These are phyloP conservation scores for Epichloe coenophiala DNA, from an alignment of 2,329 filamentous ascomycete genomes.

Conservation along the genomic window DNA sequence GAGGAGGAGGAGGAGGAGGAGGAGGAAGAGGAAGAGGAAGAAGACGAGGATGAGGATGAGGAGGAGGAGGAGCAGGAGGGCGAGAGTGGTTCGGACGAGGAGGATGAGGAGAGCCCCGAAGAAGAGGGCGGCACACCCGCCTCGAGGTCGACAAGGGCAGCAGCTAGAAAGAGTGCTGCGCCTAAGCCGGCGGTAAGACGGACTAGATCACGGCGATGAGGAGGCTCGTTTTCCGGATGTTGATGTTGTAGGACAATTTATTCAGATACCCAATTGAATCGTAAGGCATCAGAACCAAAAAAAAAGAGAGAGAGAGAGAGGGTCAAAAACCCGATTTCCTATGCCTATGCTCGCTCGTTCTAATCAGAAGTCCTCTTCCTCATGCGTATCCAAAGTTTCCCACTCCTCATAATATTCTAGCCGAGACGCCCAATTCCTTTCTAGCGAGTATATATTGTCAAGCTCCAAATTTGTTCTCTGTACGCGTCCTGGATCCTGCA, in stretches of 20 bases:
- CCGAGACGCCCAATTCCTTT: constrained; percentile 25
- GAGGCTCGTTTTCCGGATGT: not conserved
- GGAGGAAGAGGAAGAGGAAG: constrained; percentile 22
- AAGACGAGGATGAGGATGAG: constrained; percentile 12
- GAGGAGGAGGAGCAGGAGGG: constrained; percentile 21
- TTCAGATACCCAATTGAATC: not conserved
- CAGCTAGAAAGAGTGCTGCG: constrained; percentile 1
- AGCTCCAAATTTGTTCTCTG: constrained; percentile 18
- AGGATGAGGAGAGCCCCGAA: constrained; percentile 14
- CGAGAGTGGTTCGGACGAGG: constrained; percentile 13
- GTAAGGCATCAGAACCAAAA: not conserved
- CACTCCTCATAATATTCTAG: constrained; percentile 27
- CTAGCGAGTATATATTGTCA: constrained; percentile 22
- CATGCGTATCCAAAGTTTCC: constrained; percentile 19
- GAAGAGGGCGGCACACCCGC: constrained; percentile 20
- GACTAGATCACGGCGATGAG: constrained; percentile 5
- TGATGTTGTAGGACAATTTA: not conserved
- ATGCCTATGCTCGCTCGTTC: not conserved
- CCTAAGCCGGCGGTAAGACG: constrained; percentile 2
- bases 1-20: constrained; percentile 17
- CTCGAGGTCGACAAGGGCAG: constrained; percentile 15
- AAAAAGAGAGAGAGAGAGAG: too few relatives aligned
- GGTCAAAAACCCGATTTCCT: not conserved
- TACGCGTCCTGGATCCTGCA: constrained; percentile 15
- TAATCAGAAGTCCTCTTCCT: not conserved